Evolutionary conservation across 1,284 basidiomycete species (phyloP).

Genomic region (Thelephora terrestris): DNA sequence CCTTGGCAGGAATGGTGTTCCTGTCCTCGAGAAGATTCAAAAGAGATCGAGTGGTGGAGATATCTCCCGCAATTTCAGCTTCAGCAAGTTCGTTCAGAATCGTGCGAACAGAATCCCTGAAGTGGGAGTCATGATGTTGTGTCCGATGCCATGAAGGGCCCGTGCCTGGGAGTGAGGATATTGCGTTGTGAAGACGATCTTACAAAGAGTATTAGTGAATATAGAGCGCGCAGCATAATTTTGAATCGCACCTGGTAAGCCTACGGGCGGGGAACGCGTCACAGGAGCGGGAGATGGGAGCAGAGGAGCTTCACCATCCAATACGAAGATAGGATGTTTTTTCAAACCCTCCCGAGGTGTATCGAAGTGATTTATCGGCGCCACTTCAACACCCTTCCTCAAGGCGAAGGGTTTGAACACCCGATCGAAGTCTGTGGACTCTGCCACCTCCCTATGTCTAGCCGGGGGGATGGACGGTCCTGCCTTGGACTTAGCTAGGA

Average conservation of each 20-base stretch:
- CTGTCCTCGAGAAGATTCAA: constrained; percentile 49
- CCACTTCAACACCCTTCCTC: constrained; percentile 61
- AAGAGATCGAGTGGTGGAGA: constrained; percentile 44
- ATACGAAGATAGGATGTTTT: no score
- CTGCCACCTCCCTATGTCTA: constrained; percentile 23
- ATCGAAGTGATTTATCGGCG: constrained; percentile 62
- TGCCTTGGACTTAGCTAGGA: constrained; percentile 55
- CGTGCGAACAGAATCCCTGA: constrained; percentile 37
- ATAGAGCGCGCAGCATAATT: no score
- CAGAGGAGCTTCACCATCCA: no score
- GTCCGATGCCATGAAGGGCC: constrained; percentile 8
- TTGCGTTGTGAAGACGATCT: neutral
- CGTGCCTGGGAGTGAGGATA: no score
- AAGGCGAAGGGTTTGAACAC: constrained; percentile 70
- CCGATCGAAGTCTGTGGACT: constrained; percentile 51
- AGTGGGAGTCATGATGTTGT: constrained; percentile 25
- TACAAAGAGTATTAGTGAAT: no score
- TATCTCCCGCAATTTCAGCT: constrained; percentile 66
- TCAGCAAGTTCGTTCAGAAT: constrained; percentile 58
- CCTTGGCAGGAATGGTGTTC: constrained; percentile 53
- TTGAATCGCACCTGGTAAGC: no score
- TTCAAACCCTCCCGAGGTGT: constrained; percentile 16
- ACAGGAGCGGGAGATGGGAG: no score
- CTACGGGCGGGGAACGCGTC: no score
- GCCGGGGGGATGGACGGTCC: constrained; percentile 15